Evolutionary conservation across 2,329 filamentous ascomycete genomes (phyloP).

Genomic region (Aaosphaeria pasadenensis): DNA sequence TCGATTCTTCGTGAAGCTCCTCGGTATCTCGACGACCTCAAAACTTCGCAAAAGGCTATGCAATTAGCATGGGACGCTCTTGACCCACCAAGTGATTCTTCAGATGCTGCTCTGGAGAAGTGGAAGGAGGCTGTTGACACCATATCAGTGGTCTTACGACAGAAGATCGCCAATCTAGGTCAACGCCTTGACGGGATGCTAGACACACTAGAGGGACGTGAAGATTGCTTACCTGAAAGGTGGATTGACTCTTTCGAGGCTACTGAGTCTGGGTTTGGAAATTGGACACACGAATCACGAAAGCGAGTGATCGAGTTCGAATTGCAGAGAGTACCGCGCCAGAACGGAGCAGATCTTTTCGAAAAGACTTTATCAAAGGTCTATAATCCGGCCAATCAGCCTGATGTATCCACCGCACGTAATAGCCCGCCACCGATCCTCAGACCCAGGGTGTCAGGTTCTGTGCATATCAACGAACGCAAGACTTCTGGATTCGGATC

Average conservation of each 20-base stretch:
- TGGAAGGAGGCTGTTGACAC: constrained; percentile 42
- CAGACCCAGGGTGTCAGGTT: too few relatives aligned
- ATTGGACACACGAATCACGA: constrained; percentile 79
- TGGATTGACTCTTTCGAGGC: constrained; percentile 88
- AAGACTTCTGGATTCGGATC: too few relatives aligned
- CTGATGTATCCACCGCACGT: too few relatives aligned
- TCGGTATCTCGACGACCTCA: constrained; percentile 61
- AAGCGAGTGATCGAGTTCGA: constrained; percentile 68
- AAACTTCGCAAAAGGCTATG: constrained; percentile 62
- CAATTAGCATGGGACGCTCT: constrained; percentile 65
- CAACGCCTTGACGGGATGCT: constrained; percentile 78
- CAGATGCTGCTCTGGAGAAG: constrained; percentile 30
- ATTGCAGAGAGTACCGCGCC: constrained; percentile 22
- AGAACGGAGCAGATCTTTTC: background rate
- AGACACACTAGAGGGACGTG: constrained; percentile 77
- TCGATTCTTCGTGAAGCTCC: constrained; percentile 73
- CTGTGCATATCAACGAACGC: too few relatives aligned
- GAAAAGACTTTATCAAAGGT: too few relatives aligned
- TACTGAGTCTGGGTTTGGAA: constrained; percentile 72
- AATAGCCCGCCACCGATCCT: background rate
- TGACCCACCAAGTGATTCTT: constrained; percentile 30
- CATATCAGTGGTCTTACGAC: constrained; percentile 62
- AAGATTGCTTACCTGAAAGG: constrained; percentile 77
- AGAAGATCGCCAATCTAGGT: constrained; percentile 68
- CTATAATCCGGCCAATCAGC: too few relatives aligned